These are phyloP conservation scores for Lindgomyces ingoldianus DNA, from an alignment of 495 filamentous ascomycete species.

Conservation along the genomic window DNA sequence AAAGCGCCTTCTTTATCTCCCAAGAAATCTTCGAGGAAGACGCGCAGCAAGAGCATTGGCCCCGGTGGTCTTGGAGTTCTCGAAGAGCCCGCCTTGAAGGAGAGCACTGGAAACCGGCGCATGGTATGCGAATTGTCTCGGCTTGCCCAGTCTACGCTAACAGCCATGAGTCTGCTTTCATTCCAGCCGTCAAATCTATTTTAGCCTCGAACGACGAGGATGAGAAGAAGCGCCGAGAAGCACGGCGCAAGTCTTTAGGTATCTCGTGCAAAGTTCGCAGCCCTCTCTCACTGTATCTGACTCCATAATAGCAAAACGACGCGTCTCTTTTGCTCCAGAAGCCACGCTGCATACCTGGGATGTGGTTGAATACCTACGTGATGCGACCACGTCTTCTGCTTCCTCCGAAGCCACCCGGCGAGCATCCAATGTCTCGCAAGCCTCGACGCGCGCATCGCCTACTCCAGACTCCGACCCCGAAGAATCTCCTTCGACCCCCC, in stretches of 20 bases:
- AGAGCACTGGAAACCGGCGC: slow-evolving; percentile 75
- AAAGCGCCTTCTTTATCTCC: slow-evolving; percentile 31
- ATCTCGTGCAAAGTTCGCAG: slow-evolving; percentile 13
- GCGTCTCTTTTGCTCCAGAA: slow-evolving; percentile 96
- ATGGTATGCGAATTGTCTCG: slow-evolving; percentile 55
- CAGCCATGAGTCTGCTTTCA: slow-evolving; percentile 53
- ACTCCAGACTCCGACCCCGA: slow-evolving; percentile 51
- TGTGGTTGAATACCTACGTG: slow-evolving; percentile 84
- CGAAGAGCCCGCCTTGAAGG: slow-evolving; percentile 55
- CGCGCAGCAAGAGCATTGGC: slow-evolving; percentile 90
- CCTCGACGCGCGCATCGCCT: slow-evolving; percentile 46
- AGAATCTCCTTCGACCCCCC: slow-evolving; percentile 67
- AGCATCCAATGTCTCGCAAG: slow-evolving; percentile 59
- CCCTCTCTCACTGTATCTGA: not conserved
- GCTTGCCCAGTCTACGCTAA: slow-evolving; percentile 12
- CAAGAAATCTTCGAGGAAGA: slow-evolving; percentile 63
- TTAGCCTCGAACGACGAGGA: slow-evolving; percentile 69
- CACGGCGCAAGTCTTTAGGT: slow-evolving; percentile 84
- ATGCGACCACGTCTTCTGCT: slow-evolving; percentile 81
- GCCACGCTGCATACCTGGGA: slow-evolving; percentile 98
- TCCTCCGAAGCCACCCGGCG: slow-evolving; percentile 69
- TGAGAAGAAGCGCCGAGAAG: slow-evolving; percentile 74
- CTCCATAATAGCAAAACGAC: slow-evolving; percentile 58
- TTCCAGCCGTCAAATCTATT: slow-evolving; percentile 71
- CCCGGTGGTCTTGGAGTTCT: slow-evolving; percentile 79